phyloP scores from a whole-genome alignment of 805 yeast genomes.

The Monosporozyma aerobia region DNA sequence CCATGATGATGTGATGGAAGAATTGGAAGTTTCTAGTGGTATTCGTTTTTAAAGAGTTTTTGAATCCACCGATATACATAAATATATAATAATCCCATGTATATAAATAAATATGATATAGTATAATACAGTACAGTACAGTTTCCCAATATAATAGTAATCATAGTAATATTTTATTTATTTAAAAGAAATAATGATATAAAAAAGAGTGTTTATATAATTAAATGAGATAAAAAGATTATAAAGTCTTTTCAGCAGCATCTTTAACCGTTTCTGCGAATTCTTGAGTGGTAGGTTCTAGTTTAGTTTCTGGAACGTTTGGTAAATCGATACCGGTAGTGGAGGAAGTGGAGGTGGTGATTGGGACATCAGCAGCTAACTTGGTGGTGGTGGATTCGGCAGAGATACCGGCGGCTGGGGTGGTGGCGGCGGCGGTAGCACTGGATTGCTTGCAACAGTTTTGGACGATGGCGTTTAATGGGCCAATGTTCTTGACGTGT shows the following conservation, averaged over 20 bases:
- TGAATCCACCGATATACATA: not conserved
- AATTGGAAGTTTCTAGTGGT: constrained; percentile 68
- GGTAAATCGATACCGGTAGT: constrained; percentile 33
- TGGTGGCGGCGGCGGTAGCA: constrained; percentile 32
- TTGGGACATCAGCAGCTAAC: constrained; percentile 22
- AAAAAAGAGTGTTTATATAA: no score
- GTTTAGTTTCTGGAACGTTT: constrained; percentile 29
- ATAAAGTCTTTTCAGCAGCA: not conserved
- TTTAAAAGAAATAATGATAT: no score
- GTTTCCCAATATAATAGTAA: no score
- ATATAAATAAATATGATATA: no score
- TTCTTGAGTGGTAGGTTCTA: constrained; percentile 15
- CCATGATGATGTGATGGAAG: constrained; percentile 49
- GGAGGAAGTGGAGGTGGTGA: constrained; percentile 22
- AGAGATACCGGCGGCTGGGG: constrained; percentile 15
- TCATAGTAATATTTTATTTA: no score
- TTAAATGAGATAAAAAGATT: not conserved
- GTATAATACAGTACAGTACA: no score
- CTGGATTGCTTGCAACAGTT: constrained; percentile 26
- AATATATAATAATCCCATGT: constrained; percentile 1
- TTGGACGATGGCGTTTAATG: constrained; percentile 47
- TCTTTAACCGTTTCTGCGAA: constrained; percentile 16
- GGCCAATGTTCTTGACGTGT: constrained; percentile 51
- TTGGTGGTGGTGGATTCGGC: constrained; percentile 18
- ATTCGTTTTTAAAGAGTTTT: not conserved